A percentile compares a stretch with the other conserved stretches of the same genome.
phyloP scores from a whole-genome alignment of 495 filamentous ascomycete genomes.

The Cairneyella variabilis region DNA sequence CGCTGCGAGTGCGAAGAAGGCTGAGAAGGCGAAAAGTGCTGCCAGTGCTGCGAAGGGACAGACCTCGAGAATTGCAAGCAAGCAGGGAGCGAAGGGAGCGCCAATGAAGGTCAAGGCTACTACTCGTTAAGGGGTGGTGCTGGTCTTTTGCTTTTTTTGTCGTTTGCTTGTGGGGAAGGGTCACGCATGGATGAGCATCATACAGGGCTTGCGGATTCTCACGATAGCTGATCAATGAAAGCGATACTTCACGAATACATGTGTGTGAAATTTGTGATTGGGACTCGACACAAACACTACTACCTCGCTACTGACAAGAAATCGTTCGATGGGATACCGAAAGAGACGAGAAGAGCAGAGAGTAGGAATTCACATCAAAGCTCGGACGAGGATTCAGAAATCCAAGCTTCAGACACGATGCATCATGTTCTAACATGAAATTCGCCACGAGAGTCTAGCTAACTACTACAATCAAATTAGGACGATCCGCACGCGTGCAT shows the following conservation, averaged over 20 bases:
- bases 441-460: too few relatives aligned
- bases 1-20: conserved; percentile 88
- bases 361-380: too few relatives aligned
- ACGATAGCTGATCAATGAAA: conserved; percentile 28
- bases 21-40: conserved; percentile 96
- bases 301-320: too few relatives aligned
- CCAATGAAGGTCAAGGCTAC: conserved; percentile 81
- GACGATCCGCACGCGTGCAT: too few relatives aligned
- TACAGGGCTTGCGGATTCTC: conserved; percentile 23
- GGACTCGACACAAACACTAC: too few relatives aligned
- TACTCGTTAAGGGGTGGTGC: conserved; percentile 59
- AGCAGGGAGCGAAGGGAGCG: conserved; percentile 95
- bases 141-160: conserved; percentile 18
- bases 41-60: conserved; percentile 69
- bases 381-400: too few relatives aligned
- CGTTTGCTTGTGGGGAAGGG: conserved; percentile 22
- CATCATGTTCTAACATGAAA: too few relatives aligned
- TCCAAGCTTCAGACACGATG: too few relatives aligned
- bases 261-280: too few relatives aligned
- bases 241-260: conserved; percentile 1
- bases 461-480: too few relatives aligned
- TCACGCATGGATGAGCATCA: conserved; percentile 28
- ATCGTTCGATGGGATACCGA: too few relatives aligned
- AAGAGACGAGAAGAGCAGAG: too few relatives aligned
- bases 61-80: conserved; percentile 76